Percentiles rank a stretch among this genome's conserved stretches.
Evolutionary conservation across 1,139 yeast genomes (phyloP).

Genomic region (Geotrichum carabidarum): DNA sequence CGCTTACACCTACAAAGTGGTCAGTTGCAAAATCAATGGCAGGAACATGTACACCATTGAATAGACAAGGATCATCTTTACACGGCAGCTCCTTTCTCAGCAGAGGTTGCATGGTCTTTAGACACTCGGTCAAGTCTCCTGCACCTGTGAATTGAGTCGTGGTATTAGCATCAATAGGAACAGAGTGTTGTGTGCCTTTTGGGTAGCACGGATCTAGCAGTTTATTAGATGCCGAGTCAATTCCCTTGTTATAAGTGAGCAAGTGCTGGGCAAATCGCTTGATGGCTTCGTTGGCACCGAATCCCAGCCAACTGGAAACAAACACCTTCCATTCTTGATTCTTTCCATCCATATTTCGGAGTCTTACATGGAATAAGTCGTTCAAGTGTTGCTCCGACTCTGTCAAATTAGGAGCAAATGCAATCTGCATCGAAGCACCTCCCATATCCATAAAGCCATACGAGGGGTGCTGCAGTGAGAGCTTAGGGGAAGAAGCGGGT

Average conservation of each 20-base stretch:
- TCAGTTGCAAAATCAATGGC: slow-evolving; percentile 61
- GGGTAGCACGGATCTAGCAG: slow-evolving; percentile 64
- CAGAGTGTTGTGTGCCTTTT: slow-evolving; percentile 29
- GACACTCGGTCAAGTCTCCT: slow-evolving; percentile 57
- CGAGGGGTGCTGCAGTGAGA: slow-evolving; percentile 46
- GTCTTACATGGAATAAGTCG: slow-evolving; percentile 48
- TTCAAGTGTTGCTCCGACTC: slow-evolving; percentile 53
- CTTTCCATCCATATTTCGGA: slow-evolving; percentile 42
- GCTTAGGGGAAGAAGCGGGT: slow-evolving; percentile 14
- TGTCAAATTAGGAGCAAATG: slow-evolving; percentile 59
- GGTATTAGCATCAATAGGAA: slow-evolving; percentile 27
- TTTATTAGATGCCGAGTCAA: slow-evolving; percentile 19
- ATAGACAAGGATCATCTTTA: slow-evolving; percentile 42
- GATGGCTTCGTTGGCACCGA: slow-evolving; percentile 73
- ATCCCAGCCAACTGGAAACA: slow-evolving; percentile 71
- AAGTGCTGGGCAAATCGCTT: slow-evolving; percentile 44
- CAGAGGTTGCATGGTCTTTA: slow-evolving; percentile 56
- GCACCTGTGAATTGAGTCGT: slow-evolving; percentile 49
- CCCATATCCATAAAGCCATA: slow-evolving; percentile 78
- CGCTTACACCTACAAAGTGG: slow-evolving; percentile 72
- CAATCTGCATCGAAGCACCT: slow-evolving; percentile 77
- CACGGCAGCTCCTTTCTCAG: slow-evolving; percentile 43
- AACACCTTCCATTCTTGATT: slow-evolving; percentile 49
- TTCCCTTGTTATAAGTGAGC: slow-evolving; percentile 15
- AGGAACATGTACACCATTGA: slow-evolving; percentile 47